A percentile compares a stretch with the other conserved stretches of the same genome.
These are phyloP conservation scores for Backusella morwellensis DNA, from an alignment of 192 early-diverging fungal species.

Conservation along the genomic window DNA sequence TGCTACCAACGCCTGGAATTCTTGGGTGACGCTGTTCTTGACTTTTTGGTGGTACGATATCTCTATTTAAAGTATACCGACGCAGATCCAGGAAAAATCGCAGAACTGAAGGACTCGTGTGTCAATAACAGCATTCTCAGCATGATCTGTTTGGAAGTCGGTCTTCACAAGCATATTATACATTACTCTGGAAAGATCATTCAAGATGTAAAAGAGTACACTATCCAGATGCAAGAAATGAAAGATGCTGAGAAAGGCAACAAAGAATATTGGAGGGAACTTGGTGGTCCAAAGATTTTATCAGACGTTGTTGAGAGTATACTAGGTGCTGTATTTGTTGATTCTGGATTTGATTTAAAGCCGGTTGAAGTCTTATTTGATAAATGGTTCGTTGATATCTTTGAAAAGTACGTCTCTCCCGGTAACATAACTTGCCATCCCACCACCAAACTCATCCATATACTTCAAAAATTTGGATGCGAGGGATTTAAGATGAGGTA, in stretches of 20 bases:
- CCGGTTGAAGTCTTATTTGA: slow-evolving; percentile 43
- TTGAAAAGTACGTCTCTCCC: slow-evolving; percentile 40
- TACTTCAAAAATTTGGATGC: slow-evolving; percentile 42
- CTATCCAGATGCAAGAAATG: slow-evolving; percentile 43
- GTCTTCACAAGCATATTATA: slow-evolving; percentile 64
- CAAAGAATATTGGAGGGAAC: slow-evolving; percentile 73
- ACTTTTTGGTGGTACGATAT: slow-evolving; percentile 72
- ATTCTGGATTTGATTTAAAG: slow-evolving; percentile 66
- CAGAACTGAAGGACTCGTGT: slow-evolving; percentile 78
- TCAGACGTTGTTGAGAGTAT: slow-evolving; percentile 87
- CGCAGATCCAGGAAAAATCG: slow-evolving; percentile 73
- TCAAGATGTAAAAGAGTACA: slow-evolving; percentile 54
- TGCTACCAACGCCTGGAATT: slow-evolving; percentile 93
- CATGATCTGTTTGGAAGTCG: slow-evolving; percentile 58
- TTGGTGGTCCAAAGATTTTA: slow-evolving; percentile 80
- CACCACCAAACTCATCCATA: slow-evolving; percentile 24
- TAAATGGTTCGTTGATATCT: slow-evolving; percentile 29
- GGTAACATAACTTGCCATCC: slow-evolving; percentile 45
- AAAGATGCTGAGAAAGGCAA: slow-evolving; percentile 23
- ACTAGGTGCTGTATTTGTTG: slow-evolving; percentile 84
- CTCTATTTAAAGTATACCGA: slow-evolving; percentile 66
- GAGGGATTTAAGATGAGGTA: slow-evolving; percentile 36
- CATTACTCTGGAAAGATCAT: slow-evolving; percentile 59
- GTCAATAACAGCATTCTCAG: slow-evolving; percentile 87
- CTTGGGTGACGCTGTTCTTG: slow-evolving; percentile 78